Base-by-base conservation (phyloP, 192 early-diverging fungal species). In the Pecoramyces ruminantium region DNA sequence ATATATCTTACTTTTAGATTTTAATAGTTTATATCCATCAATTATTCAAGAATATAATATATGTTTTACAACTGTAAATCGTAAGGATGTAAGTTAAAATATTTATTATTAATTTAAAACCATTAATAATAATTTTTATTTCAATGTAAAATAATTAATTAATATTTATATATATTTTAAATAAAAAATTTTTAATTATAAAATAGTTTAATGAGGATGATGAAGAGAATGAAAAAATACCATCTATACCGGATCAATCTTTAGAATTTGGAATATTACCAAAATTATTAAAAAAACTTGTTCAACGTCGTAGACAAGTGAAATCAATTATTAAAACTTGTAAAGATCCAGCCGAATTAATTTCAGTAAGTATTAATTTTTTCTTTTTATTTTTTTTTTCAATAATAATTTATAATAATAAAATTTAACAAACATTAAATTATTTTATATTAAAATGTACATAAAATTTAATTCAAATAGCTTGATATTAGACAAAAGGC, bases 31-130 rank as follows among this genome's bases (percentile, higher is more conserved):
- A 92, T 98, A 99, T 81, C 97, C 98, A 78, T 96, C 96, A 29
- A 99, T 99, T 79, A 98, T 99, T 84, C 98, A 98, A 83, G 98
- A 99, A 85, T 99, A 93, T 89, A 99, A 99, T 84, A 95, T 99
- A 80, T 98, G 97, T 86, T 99, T 99, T 82, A 99, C 98, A 21
- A 99, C 98, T 0, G 95, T 98, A 16, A 86, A 92, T 34, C 88
- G 93, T 29, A 9, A 80, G 30, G 27, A 42, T 17, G 58, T 30
- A 79, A 29, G 16, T 29, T 29, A 83, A 78, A 28, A n/a, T n/a
- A n/a, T n/a, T n/a, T n/a, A n/a, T n/a, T n/a, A n/a, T n/a, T n/a
- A n/a, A n/a, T n/a, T n/a, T 27, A n/a, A n/a, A n/a, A n/a, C n/a
- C n/a, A n/a, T n/a, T n/a, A n/a, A n/a, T n/a, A n/a, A n/a, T n/a